Base-by-base conservation (phyloP, 169 alveolate species). In the Eimeria tenella region DNA sequence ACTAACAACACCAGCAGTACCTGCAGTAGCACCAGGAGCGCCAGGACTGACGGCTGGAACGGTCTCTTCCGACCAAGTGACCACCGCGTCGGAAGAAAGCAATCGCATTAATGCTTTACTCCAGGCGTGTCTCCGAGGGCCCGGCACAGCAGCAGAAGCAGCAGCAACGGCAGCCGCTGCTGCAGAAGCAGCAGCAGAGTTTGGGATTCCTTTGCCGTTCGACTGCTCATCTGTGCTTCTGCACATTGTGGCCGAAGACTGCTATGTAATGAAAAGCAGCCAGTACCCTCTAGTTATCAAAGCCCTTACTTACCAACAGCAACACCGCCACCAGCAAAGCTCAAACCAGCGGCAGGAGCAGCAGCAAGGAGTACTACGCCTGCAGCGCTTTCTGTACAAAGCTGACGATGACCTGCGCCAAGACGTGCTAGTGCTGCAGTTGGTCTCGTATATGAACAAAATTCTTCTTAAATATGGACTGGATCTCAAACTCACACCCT, bases 351-450 rank as follows among this genome's bases (percentile, higher is more conserved):
- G 42, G 42, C 42, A 31, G 42, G 42, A 31, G 42, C 74, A 56
- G 53, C 90, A 52, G 17, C 81, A 60, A 5, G 89, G 83, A 15
- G 42, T 6, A 6, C 75, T 79, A 55, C 60, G 58, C 25, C n/a
- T 55, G 62, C 83, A 42, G 11, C 63, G 82, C 82, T 94, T 87
- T 56, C 97, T 99, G 97, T 98, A 96, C 93, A 99, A 99, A 91
- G 98, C 97, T 15, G 99, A 99, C n/a, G 99, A 99, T 94, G 99
- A 99, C 94, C 96, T 99, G 90, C 94, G 99, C 42, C 99, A 98
- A 92, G 99, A 99, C 96, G 98, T 98, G 86, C 96, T 99, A 63
- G 98, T 98, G 25, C 96, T 98, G 70, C 99, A 98, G 94, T 91
- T 98, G 49, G 96, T 98, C 88, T 96, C 96, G 88, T 93, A 98